Conservation (phyloP, 306 rosid genomes). For the Pachyrhizus erosus region DNA sequence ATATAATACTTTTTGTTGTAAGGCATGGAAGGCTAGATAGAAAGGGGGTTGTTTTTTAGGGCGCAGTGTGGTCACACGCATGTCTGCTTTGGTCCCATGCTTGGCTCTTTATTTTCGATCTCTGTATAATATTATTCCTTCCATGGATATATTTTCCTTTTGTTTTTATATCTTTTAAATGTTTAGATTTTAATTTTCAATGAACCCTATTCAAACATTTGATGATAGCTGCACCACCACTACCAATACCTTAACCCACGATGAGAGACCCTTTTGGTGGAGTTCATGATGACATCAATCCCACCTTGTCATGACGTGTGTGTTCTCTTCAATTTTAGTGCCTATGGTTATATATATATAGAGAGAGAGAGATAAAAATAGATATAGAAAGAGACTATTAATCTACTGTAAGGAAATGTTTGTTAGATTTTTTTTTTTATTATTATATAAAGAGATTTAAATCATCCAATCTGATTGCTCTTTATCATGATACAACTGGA, state of each 20-base stretch:
- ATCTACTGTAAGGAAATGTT: too few relatives aligned
- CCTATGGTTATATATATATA: too few relatives aligned
- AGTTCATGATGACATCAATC: constrained; percentile 74
- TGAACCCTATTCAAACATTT: constrained; percentile 70
- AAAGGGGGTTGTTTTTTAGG: constrained; percentile 39
- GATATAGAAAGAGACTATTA: too few relatives aligned
- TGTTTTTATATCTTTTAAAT: neutral
- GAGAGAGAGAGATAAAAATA: too few relatives aligned
- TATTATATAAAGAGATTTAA: too few relatives aligned
- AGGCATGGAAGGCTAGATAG: constrained; percentile 40
- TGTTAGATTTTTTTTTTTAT: too few relatives aligned
- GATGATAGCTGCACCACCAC: constrained; percentile 77
- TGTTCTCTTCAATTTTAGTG: constrained; percentile 35
- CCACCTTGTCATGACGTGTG: constrained; percentile 86
- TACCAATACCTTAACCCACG: constrained; percentile 54
- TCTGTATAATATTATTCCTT: constrained; percentile 1
- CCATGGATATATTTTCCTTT: neutral
- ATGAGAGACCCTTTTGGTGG: constrained; percentile 52
- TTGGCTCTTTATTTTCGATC: constrained; percentile 25
- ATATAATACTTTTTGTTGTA: neutral
- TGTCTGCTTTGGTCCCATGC: constrained; percentile 70
- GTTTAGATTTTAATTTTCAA: constrained; percentile 2
- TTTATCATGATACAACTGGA: neutral
- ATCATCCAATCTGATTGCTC: neutral
- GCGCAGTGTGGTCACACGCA: constrained; percentile 78